These are phyloP conservation scores for Auxenochlorella pyrenoidosa DNA, from an alignment of 139 green algal species.

Conservation along the genomic window DNA sequence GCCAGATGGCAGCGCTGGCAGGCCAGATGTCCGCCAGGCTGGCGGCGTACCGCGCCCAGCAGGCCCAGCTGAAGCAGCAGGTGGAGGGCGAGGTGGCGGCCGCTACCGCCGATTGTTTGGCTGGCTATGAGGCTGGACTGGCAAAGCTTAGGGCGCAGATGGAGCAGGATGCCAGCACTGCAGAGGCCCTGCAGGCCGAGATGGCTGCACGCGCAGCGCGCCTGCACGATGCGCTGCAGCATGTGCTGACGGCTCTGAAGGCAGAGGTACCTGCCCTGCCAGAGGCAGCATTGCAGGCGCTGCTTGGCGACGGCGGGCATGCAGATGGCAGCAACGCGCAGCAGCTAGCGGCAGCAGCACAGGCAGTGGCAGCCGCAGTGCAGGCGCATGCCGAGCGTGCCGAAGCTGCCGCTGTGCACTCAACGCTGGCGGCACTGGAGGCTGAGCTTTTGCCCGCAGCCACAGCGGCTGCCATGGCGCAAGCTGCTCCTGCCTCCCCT, in stretches of 20 bases:
- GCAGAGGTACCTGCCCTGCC: not conserved
- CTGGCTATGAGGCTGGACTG: conserved; percentile 1
- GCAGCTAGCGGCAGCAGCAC: not conserved
- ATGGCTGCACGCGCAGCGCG: not conserved
- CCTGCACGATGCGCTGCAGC: not conserved
- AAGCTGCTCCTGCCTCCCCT: not conserved
- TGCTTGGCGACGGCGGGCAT: not conserved
- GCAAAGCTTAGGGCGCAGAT: not conserved
- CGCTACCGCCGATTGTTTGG: not conserved
- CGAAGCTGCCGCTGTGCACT: conserved; percentile 3
- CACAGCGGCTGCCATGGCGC: not conserved
- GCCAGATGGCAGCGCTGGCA: not conserved
- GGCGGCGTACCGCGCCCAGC: not conserved
- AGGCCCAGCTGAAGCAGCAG: not conserved
- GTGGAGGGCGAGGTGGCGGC: conserved; percentile 23
- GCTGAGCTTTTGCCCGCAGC: not conserved
- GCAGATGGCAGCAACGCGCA: not conserved
- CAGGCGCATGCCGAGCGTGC: not conserved
- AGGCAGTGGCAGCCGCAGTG: not conserved
- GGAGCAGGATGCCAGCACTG: not conserved
- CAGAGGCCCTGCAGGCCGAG: not conserved
- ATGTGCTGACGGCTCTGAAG: not conserved
- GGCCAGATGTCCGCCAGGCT: not conserved
- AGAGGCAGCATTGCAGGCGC: not conserved
- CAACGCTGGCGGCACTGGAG: conserved; percentile 2